These are phyloP conservation scores for Avena sativa DNA, from an alignment of 176 grass and related monocot genomes.

Conservation along the genomic window DNA sequence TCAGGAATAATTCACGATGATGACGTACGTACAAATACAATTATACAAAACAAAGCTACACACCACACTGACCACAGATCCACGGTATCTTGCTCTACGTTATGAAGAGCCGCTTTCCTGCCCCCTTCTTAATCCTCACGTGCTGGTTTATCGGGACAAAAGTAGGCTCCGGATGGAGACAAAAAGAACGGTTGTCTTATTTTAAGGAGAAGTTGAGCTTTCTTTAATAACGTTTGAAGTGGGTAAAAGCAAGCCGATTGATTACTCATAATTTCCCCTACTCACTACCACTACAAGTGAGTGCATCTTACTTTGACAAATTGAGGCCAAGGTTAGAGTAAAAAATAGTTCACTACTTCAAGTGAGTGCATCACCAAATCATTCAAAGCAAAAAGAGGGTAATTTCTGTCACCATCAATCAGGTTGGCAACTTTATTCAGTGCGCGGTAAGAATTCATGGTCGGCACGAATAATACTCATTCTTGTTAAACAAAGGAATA, in stretches of 20 bases:
- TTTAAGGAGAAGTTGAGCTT: neutral
- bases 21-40: neutral
- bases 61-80: neutral
- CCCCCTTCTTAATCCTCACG: conserved; percentile 46
- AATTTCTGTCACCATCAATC: neutral
- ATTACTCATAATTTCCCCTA: neutral
- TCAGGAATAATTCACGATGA: neutral
- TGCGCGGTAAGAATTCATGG: neutral
- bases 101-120: conserved; percentile 38
- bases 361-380: neutral
- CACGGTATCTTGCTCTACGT: neutral
- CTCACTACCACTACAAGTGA: neutral
- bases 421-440: neutral
- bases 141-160: conserved; percentile 31
- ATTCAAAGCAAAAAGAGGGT: neutral
- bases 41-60: neutral
- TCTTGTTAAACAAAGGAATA: too few species aligned
- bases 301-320: too few species aligned
- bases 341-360: neutral
- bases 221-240: neutral
- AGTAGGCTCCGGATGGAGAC: conserved; percentile 13
- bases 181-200: neutral
- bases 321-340: neutral
- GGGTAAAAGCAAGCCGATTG: neutral
- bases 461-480: too few species aligned